Percentiles rank a stretch among this genome's conserved stretches.
phyloP scores from a whole-genome alignment of 2,329 filamentous ascomycete genomes.

The Colletotrichum graminicola region DNA sequence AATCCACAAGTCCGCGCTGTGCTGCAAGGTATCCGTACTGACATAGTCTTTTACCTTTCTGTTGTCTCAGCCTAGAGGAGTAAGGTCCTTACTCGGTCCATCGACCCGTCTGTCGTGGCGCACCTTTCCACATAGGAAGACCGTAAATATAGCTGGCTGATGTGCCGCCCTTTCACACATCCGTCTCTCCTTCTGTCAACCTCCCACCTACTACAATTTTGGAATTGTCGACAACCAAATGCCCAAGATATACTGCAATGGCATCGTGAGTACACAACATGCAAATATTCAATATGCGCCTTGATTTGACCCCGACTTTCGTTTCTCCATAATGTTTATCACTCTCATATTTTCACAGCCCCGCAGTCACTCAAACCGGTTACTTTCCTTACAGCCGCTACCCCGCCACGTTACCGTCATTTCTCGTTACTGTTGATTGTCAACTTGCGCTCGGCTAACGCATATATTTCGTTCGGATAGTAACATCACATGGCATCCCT shows the following conservation, averaged over 20 bases:
- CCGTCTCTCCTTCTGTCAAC: not conserved
- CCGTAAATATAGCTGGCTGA: not conserved
- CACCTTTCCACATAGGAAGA: not conserved
- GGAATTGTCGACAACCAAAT: not conserved
- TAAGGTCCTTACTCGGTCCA: conserved; percentile 1
- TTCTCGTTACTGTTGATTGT: not conserved
- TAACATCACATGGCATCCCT: conserved; percentile 92
- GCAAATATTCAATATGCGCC: not conserved
- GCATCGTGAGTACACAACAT: conserved; percentile 45
- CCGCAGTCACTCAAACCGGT: not conserved
- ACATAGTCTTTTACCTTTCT: not conserved
- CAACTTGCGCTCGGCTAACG: conserved; percentile 2
- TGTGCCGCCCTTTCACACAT: not conserved
- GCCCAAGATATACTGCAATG: conserved; percentile 44
- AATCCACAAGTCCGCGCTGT: not conserved
- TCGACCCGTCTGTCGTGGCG: not conserved
- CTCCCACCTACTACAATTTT: not conserved
- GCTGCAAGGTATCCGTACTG: not conserved
- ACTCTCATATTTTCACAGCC: not conserved
- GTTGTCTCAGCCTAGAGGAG: not conserved
- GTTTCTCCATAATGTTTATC: not conserved
- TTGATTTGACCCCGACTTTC: not conserved
- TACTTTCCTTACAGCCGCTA: not conserved
- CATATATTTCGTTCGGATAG: conserved; percentile 57
- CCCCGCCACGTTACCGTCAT: not conserved